phyloP scores from a whole-genome alignment of 2,329 filamentous ascomycete species.

The Periconia digitata region DNA sequence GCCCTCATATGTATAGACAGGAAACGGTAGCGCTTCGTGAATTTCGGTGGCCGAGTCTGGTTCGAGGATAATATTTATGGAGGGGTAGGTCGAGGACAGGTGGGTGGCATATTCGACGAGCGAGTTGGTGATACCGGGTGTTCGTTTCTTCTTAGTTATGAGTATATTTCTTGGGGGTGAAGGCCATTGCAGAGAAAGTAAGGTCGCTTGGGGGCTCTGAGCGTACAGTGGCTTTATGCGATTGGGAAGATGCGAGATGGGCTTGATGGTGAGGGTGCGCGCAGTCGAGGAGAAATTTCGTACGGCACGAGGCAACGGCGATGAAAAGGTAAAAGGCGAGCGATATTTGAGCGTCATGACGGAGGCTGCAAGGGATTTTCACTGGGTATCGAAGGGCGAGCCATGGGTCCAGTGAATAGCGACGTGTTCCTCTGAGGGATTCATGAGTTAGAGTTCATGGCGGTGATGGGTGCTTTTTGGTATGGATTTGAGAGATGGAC shows the following conservation, averaged over 20 bases:
- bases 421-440: no score
- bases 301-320: slow-evolving; percentile 6
- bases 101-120: slow-evolving; percentile 66
- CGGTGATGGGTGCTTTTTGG: no score
- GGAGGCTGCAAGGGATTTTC: not conserved
- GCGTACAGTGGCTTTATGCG: slow-evolving; percentile 38
- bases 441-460: no score
- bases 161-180: slow-evolving; percentile 68
- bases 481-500: no score
- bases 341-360: slow-evolving; percentile 25
- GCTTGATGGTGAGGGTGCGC: slow-evolving; percentile 24
- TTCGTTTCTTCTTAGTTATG: slow-evolving; percentile 67
- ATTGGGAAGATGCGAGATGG: slow-evolving; percentile 35
- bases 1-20: slow-evolving; percentile 50
- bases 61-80: slow-evolving; percentile 81
- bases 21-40: slow-evolving; percentile 70
- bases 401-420: no score
- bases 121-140: slow-evolving; percentile 56
- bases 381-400: not conserved
- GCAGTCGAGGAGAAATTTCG: slow-evolving; percentile 31
- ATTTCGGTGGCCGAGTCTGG: slow-evolving; percentile 70
- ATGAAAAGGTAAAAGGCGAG: slow-evolving; percentile 28
- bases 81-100: slow-evolving; percentile 76
- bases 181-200: slow-evolving; percentile 69
- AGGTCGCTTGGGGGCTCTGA: slow-evolving; percentile 61